phyloP scores from a whole-genome alignment of 805 yeast genomes.

The Candida insectorum region DNA sequence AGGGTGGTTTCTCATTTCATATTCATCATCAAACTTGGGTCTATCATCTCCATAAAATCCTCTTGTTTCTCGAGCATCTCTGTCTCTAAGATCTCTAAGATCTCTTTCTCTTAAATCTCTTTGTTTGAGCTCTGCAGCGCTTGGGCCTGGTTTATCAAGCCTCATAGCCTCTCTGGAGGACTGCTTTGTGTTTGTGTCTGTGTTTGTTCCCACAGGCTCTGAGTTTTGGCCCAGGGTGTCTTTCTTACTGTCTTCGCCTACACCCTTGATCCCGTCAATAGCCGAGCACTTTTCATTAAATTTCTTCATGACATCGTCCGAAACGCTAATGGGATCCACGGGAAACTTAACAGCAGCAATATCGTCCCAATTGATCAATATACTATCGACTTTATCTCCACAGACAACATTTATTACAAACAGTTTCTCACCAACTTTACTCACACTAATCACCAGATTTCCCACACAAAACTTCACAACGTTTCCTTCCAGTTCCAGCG shows the following conservation, averaged over 20 bases:
- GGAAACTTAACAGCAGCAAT: slow-evolving; percentile 19
- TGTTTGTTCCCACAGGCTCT: background rate
- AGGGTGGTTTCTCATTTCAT: slow-evolving; percentile 26
- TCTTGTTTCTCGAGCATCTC: no score
- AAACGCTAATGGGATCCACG: slow-evolving; percentile 16
- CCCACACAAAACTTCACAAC: slow-evolving; percentile 9
- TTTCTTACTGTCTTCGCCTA: no score
- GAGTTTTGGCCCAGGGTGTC: no score
- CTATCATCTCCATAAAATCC: no score
- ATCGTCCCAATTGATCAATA: slow-evolving; percentile 21
- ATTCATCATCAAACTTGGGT: slow-evolving; percentile 56
- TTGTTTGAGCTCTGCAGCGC: slow-evolving; percentile 2
- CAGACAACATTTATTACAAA: slow-evolving; percentile 7
- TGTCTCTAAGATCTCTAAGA: no score
- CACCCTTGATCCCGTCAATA: background rate
- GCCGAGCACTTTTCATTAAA: slow-evolving; percentile 19
- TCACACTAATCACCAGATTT: slow-evolving; percentile 10
- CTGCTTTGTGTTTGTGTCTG: slow-evolving; percentile 4
- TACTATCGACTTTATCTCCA: slow-evolving; percentile 15
- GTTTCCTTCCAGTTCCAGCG: no score
- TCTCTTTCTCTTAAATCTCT: no score
- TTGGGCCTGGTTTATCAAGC: no score
- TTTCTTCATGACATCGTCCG: slow-evolving; percentile 16
- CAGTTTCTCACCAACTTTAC: slow-evolving; percentile 4
- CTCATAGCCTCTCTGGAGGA: background rate